Evolutionary conservation across 2,329 filamentous ascomycete species (phyloP), one percentile per base, ranked within the genome.

Genomic region (Exserohilum rostratum): DNA sequence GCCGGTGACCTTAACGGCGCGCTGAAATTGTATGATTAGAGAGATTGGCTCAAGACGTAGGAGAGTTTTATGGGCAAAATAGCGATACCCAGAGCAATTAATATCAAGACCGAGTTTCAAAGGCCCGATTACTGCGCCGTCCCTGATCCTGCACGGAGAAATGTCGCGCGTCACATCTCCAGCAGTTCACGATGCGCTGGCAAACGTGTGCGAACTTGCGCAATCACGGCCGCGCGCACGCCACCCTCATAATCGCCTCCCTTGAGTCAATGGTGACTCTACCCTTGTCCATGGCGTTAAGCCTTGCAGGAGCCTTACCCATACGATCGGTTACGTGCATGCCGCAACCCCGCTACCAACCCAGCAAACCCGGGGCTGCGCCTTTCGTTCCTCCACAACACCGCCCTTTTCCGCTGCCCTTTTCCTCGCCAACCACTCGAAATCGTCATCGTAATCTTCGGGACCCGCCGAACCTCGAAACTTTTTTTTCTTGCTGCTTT

Each of bases 11-110:
- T 96, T 76, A 91, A 96, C 68, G 93, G 95, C 5, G 82, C 89
- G 40, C 91, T 99, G 57, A 90, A 90, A 74, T 93, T 93, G 74
- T 98, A 93, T 91, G 95, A 98, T 82, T 98, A 39, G 5, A 30
- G 6, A 31, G 27, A 17, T 25, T n/a, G n/a, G n/a, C n/a, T n/a
- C n/a, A n/a, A n/a, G n/a, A n/a, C n/a, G 7, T 40, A 11, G 17
- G 13, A 34, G 3, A 13, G 18, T 25, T 25, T 25, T 25, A 25
- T 25, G 22, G 50, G 46, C 29, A 39, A 33, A 55, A 17, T 43
- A 43, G 39, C 39, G 39, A 43, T 43, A 43, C 39, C 39, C 39
- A 43, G 29, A 55, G 27, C 43, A 51, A 51, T 31, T 34, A n/a
- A 50, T 38, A 42, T 22, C 40, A 37, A 34, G 31, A 37, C 29